Base-by-base conservation (phyloP, 148 eudicot genomes). In the Simmondsia chinensis region DNA sequence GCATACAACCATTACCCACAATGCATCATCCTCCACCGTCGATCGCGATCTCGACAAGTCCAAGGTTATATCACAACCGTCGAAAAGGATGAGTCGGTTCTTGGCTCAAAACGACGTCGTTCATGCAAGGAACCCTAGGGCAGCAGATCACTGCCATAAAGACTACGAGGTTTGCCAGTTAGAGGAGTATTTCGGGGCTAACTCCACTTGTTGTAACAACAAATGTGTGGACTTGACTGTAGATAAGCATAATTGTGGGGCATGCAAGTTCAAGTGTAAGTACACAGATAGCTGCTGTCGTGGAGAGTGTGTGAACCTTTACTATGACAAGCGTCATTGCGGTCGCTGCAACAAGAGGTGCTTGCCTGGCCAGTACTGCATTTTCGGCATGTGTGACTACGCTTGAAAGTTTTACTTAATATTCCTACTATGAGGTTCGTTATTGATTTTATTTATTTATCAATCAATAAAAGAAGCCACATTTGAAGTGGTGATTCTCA, bases 371-470 rank as follows among this genome's bases (percentile, higher is more conserved):
- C 32, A 50, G 12, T 52, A 46, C 5, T 87, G 96, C 43, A 17
- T 60, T 7, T 76, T 69, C 33, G 88, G 88, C 40, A 40, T 70
- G 56, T 87, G 96, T 29, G 78, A 70, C 21, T 87, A 87, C 58
- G 76, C 96, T 34, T 87, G 32, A 65, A n/a, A n/a, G n/a, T n/a
- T n/a, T n/a, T n/a, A n/a, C n/a, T n/a, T n/a, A n/a, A n/a, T n/a
- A n/a, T n/a, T n/a, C n/a, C n/a, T n/a, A n/a, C n/a, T n/a, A n/a
- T n/a, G n/a, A n/a, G n/a, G n/a, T n/a, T n/a, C n/a, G n/a, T n/a
- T n/a, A n/a, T n/a, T n/a, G n/a, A n/a, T n/a, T n/a, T n/a, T n/a
- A n/a, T n/a, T n/a, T n/a, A n/a, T n/a, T n/a, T n/a, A n/a, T n/a
- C n/a, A n/a, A n/a, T n/a, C n/a, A n/a, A n/a, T n/a, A n/a, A n/a